Conservation (phyloP, 192 early-diverging fungal species). For the Backusella mclennaniae region DNA sequence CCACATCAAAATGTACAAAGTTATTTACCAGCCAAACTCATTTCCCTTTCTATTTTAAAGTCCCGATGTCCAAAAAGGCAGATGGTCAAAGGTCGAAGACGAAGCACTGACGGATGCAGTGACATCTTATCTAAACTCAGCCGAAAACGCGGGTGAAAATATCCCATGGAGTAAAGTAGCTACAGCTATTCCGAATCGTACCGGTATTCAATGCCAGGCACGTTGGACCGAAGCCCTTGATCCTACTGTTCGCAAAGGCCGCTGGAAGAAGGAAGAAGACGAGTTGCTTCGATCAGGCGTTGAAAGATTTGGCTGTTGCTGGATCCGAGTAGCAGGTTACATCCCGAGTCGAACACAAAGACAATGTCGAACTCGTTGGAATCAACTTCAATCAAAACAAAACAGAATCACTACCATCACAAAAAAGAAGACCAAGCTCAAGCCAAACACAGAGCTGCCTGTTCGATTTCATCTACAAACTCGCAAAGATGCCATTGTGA, state of each 20-base stretch:
- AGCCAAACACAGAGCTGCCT: background rate
- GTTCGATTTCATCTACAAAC: background rate
- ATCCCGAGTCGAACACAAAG: constrained; percentile 51
- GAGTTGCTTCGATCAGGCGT: constrained; percentile 51
- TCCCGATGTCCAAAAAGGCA: constrained; percentile 25
- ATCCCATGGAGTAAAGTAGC: constrained; percentile 42
- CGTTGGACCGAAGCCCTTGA: constrained; percentile 56
- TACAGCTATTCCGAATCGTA: constrained; percentile 38
- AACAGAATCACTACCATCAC: constrained; percentile 13
- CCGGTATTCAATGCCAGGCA: constrained; percentile 57
- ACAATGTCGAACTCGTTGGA: constrained; percentile 58
- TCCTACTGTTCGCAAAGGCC: constrained; percentile 48
- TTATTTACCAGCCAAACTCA: background rate
- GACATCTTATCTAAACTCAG: background rate
- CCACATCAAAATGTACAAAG: background rate
- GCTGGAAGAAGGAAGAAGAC: constrained; percentile 50
- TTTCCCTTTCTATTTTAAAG: constrained; percentile 2
- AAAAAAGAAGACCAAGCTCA: background rate
- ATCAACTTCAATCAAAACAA: constrained; percentile 42
- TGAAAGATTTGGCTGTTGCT: constrained; percentile 38
- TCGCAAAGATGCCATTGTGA: constrained; percentile 9
- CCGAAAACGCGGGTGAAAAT: background rate
- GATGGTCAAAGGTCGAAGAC: constrained; percentile 30
- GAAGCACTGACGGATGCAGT: constrained; percentile 17
- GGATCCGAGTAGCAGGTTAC: constrained; percentile 51